Percentiles rank a stretch among this genome's conserved stretches.
These are phyloP conservation scores for Apophysomyces sp. DNA, from an alignment of 371 early-diverging fungal species.

Conservation along the genomic window DNA sequence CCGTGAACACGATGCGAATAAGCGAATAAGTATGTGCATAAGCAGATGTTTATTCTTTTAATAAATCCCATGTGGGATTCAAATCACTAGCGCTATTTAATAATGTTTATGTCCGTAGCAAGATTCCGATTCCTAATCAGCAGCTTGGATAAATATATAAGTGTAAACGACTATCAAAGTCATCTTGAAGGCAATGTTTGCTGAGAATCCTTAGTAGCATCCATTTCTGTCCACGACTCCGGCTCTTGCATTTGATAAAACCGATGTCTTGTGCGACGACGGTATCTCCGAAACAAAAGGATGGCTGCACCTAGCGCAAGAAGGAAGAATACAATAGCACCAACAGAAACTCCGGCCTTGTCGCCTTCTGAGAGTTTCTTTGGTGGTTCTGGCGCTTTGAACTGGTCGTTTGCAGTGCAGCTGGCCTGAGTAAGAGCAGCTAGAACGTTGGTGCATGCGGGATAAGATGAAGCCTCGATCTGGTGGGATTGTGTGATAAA, in stretches of 20 bases:
- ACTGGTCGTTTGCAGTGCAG: not conserved
- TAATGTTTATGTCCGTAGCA: too few relatives aligned
- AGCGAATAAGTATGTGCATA: too few relatives aligned
- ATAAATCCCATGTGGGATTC: too few relatives aligned
- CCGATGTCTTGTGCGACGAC: not conserved
- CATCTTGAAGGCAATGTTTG: not conserved
- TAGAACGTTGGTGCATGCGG: not conserved
- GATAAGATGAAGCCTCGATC: not conserved
- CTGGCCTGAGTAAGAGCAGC: not conserved
- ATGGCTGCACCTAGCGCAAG: constrained; percentile 12
- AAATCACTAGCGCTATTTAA: too few relatives aligned
- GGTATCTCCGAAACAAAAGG: constrained; percentile 14
- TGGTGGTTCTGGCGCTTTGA: not conserved
- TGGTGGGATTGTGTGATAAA: not conserved
- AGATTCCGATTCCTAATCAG: too few relatives aligned
- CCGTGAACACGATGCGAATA: too few relatives aligned
- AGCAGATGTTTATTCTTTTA: too few relatives aligned
- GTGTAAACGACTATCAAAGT: not conserved
- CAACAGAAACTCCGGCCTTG: constrained; percentile 43
- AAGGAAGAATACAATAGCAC: constrained; percentile 30
- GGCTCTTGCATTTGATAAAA: not conserved
- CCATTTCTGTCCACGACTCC: not conserved
- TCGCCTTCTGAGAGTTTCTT: constrained; percentile 25
- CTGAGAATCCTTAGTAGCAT: not conserved
- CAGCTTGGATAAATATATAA: too few relatives aligned